Percentiles rank a stretch among this genome's conserved stretches.
Conservation (phyloP, 495 filamentous ascomycete genomes). For the Penicillium diatomitis region DNA sequence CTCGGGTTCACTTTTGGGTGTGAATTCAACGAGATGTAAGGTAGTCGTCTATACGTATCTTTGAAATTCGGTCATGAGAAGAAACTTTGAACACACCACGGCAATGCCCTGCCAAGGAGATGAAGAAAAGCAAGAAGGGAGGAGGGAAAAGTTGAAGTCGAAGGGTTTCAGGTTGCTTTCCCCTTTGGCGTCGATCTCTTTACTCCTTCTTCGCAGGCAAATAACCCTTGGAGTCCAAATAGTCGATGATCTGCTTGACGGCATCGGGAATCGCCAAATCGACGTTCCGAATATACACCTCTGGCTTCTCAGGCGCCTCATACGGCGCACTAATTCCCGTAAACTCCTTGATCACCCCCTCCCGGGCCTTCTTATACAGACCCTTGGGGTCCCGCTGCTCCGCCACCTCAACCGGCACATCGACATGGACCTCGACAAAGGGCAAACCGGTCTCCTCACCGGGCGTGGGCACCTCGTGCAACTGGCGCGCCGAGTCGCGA, state of each 20-base stretch:
- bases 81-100: too few relatives aligned
- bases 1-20: too few relatives aligned
- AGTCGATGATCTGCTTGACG: constrained; percentile 71
- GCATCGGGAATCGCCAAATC: constrained; percentile 75
- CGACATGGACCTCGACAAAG: constrained; percentile 89
- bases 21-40: too few relatives aligned
- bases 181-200: neutral
- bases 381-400: constrained; percentile 95
- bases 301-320: constrained; percentile 76
- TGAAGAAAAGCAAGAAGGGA: too few relatives aligned
- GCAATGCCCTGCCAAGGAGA: too few relatives aligned
- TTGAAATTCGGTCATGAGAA: too few relatives aligned
- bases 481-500: constrained; percentile 65
- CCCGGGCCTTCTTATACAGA: constrained; percentile 90
- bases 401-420: constrained; percentile 81
- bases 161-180: too few relatives aligned
- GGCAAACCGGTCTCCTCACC: constrained; percentile 52
- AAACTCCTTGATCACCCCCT: constrained; percentile 92
- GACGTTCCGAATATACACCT: constrained; percentile 74
- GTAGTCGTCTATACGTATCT: too few relatives aligned
- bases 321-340: constrained; percentile 90
- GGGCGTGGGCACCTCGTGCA: constrained; percentile 54
- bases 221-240: constrained; percentile 58
- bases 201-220: constrained; percentile 44
- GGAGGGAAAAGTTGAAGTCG: too few relatives aligned